Evolutionary conservation across 169 alveolate species (phyloP), one percentile per base, ranked within the genome.

Genomic region (Perkinsus olseni): DNA sequence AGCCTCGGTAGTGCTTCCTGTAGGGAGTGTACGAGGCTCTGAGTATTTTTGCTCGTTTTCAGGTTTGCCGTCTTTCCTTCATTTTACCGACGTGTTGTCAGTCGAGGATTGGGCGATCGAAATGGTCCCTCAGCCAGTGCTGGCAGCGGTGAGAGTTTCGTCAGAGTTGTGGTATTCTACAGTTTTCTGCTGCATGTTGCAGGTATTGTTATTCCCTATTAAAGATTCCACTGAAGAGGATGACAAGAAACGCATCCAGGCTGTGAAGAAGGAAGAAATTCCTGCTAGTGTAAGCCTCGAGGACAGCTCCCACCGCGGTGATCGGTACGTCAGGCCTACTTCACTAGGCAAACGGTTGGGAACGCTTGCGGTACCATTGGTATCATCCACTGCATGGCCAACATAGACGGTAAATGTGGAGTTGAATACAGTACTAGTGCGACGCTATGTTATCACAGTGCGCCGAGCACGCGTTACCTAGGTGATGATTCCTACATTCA

Each of bases 341-440:
- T 93, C 92, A 96, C 97, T 94, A 96, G 96, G 74, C 95, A 97
- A 94, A 92, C 92, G 28, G 96, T 96, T 24, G 94, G 95, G 31
- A 97, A 96, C 93, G 98, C 98, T 74, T 97, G 98, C 74, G 98
- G 98, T 37, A 96, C 97, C 0, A 96, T 97, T 4, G 97, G 96
- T 3, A 74, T 96, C 31, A 91, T 96, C 51, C 98, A 97, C 94
- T 95, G 96, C 31, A 74, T 95, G 48, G 94, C 94, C n/a, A 92
- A 74, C 38, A 74, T 92, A 1, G 34, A 74, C 11, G 94, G 48
- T 13, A 82, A 96, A 94, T 91, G 39, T 92, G 38, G 92, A 92
- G 37, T 37, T 39, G 92, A 62, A 62, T 62, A 62, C 50, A 40
- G 50, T 40, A 40, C n/a, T 45, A 17, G 62, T 45, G 31, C 28